Evolutionary conservation across 2,329 filamentous ascomycete genomes (phyloP).

Genomic region (Apiospora saccharicola): DNA sequence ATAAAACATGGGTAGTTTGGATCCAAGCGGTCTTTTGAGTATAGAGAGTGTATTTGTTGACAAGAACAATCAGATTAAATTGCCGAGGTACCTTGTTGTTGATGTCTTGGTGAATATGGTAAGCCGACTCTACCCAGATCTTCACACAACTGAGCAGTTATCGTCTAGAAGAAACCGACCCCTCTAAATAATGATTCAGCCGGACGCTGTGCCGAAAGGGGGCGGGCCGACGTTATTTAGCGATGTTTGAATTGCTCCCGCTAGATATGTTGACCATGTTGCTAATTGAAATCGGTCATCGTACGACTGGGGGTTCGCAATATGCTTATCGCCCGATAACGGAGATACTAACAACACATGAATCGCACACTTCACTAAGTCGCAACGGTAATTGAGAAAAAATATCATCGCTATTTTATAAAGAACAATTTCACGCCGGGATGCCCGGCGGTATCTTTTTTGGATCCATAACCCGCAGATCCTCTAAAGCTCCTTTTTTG

Average conservation of each 20-base stretch:
- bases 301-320: background rate
- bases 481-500: conserved; percentile 32
- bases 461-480: conserved; percentile 28
- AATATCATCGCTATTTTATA: conserved; percentile 20
- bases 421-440: conserved; percentile 8
- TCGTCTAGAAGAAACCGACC: background rate
- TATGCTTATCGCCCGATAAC: conserved; percentile 34
- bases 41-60: background rate
- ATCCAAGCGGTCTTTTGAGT: background rate
- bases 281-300: conserved; percentile 8
- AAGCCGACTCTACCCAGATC: conserved; percentile 8
- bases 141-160: background rate
- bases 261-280: background rate
- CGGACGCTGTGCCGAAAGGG: background rate
- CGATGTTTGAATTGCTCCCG: background rate
- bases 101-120: background rate
- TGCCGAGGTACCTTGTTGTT: background rate
- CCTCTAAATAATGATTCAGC: background rate
- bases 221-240: background rate
- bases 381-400: background rate
- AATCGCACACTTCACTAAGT: conserved; percentile 3
- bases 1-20: background rate
- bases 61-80: background rate
- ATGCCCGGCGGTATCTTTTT: conserved; percentile 19
- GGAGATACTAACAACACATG: conserved; percentile 26